Conservation (phyloP, 2,329 filamentous ascomycete genomes). For the Aspergillus sp. region DNA sequence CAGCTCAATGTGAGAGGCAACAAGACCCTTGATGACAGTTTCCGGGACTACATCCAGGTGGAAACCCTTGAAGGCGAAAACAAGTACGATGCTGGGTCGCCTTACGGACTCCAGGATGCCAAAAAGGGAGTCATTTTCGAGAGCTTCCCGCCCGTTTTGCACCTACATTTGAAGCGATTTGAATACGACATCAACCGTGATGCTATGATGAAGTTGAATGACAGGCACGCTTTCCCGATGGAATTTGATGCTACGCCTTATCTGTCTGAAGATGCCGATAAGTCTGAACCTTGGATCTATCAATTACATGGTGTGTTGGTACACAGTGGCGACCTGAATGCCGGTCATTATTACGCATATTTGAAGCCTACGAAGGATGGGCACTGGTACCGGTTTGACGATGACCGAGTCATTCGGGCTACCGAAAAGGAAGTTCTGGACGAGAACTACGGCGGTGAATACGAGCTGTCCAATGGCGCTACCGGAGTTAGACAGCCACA, state of each 20-base stretch:
- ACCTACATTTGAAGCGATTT: constrained; percentile 93
- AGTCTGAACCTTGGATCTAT: constrained; percentile 82
- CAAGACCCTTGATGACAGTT: constrained; percentile 86
- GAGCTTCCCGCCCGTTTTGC: constrained; percentile 86
- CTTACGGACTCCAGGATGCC: constrained; percentile 88
- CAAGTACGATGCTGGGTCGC: constrained; percentile 88
- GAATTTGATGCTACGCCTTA: constrained; percentile 66
- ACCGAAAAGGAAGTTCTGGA: constrained; percentile 87
- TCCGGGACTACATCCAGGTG: constrained; percentile 91
- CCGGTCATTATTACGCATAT: constrained; percentile 97
- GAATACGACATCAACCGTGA: constrained; percentile 95
- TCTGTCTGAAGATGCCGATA: constrained; percentile 77
- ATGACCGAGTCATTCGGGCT: constrained; percentile 92
- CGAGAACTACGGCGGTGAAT: constrained; percentile 94
- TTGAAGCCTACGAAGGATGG: constrained; percentile 89
- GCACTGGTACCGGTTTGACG: constrained; percentile 94
- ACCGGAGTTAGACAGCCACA: constrained; percentile 57
- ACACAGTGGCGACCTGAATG: constrained; percentile 92
- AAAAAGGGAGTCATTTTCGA: constrained; percentile 98
- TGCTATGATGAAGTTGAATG: constrained; percentile 91
- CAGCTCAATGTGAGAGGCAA: constrained; percentile 95
- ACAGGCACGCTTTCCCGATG: constrained; percentile 44
- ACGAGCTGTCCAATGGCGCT: constrained; percentile 53
- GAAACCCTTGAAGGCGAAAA: constrained; percentile 98
- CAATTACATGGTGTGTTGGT: constrained; percentile 92